A percentile compares a stretch with the other conserved stretches of the same genome.
These are phyloP conservation scores for Galeopsis tetrahit DNA, from an alignment of 257 asterid species.

Conservation along the genomic window DNA sequence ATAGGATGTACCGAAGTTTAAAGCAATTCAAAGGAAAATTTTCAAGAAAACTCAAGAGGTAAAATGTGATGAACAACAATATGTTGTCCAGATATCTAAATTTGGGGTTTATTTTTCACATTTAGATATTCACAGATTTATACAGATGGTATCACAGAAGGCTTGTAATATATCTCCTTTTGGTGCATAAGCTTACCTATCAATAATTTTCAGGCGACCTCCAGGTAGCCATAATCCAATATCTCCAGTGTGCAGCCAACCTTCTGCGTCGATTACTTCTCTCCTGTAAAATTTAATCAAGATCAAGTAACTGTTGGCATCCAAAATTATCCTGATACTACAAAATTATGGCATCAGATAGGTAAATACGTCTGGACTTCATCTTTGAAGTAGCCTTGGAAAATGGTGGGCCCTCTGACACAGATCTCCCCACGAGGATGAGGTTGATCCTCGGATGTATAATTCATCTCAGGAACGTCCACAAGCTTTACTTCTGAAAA, in stretches of 20 bases:
- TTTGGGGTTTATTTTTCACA: not conserved
- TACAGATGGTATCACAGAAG: conserved; percentile 3
- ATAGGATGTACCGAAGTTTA: not conserved
- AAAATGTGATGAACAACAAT: not conserved
- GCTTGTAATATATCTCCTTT: not conserved
- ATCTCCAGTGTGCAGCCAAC: conserved; percentile 98
- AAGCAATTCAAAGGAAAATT: conserved; percentile 1
- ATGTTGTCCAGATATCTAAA: conserved; percentile 2
- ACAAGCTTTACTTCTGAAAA: conserved; percentile 83
- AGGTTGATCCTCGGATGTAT: conserved; percentile 91
- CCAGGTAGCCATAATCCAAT: conserved; percentile 96
- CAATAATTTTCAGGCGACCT: conserved; percentile 93
- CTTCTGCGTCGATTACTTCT: conserved; percentile 81
- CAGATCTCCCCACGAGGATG: conserved; percentile 99
- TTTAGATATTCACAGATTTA: conserved; percentile 1
- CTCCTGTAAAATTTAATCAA: conserved; percentile 56
- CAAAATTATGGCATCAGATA: conserved; percentile 27
- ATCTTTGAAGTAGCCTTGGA: conserved; percentile 92
- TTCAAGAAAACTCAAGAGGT: not conserved
- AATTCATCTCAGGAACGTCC: conserved; percentile 97
- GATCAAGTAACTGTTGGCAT: conserved; percentile 30
- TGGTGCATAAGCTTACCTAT: conserved; percentile 55
- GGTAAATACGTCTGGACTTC: conserved; percentile 74
- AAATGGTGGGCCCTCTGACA: conserved; percentile 86
- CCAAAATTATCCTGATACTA: conserved; percentile 26